Evolutionary conservation across 2,329 filamentous ascomycete genomes (phyloP), one percentile per base, ranked within the genome.

Genomic region (Cercospora canescens): DNA sequence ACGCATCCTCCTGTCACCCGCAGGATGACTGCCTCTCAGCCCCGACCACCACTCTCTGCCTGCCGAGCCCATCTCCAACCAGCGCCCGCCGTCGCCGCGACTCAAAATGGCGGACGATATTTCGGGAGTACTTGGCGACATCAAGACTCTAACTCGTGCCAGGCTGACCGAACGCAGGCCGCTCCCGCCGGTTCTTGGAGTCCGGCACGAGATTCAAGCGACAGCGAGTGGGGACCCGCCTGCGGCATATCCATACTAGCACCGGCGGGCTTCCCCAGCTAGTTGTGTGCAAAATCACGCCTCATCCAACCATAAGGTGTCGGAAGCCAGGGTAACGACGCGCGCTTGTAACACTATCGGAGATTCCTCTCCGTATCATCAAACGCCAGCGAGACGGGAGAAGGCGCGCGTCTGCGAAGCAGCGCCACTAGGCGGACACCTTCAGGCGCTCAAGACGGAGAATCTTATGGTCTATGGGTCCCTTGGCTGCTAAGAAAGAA

Each of bases 171-270:
- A 50, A 50, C 21, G 24, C 8, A 28, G 45, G 45, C 45, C 21
- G 45, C 8, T 28, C 45, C 45, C 24, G 45, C 45, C 45, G 45
- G 45, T 50, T 28, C 55, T 18, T 39, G 32, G 32, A 37, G 55
- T 28, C n/a, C 50, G 16, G 50, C 52, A 55, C 57, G 57, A 60
- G 32, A n/a, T 30, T 30, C 28, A 28, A 24, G 35, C 37, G 34
- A 60, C 52, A 48, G 37, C 28, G 55, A 41, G 32, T 24, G 55
- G 55, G 35, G 32, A 41, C 14, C 55, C 55, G 55, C 32, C 32
- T 24, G 24, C 55, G 21, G 55, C 32, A 37, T 28, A 58, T 41
- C 34, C 55, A 58, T 58, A 58, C 55, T 60, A 45, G 57, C 57
- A 60, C 48, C 26, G 37, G 57, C 57, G 26, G 35, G 35, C 37